Evolutionary conservation across 2,329 filamentous ascomycete genomes (phyloP), one percentile per base, ranked within the genome.

Genomic region (Fonsecaea monophora): DNA sequence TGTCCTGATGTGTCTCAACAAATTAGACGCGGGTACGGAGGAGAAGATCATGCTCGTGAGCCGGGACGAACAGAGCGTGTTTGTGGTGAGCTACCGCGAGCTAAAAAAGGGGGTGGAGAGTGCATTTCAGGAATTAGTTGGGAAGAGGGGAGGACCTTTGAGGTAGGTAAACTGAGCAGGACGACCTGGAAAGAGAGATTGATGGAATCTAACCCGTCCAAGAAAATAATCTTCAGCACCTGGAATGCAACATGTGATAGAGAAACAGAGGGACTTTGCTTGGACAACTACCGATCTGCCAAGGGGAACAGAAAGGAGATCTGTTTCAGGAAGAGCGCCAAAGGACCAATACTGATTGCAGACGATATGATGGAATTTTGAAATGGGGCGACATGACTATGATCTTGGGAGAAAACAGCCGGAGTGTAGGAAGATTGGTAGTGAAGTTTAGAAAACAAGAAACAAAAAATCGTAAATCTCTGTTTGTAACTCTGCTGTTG

Each of bases 71-170:
- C 91, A 97, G 78, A 95, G 89, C 62, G 89, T 91, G 70, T 91
- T 98, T 75, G 85, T 97, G 63, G 89, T 97, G 67, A 94, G 88
- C 71, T 99, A 96, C 78, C 92, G 92, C 77, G 95, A 98, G 78
- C 79, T 99, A 68, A 96, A 89, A 80, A 82, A 87, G 65, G 86
- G 82, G 3, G 76, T 89, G 38, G 87, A 89, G 72, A 82, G 82
- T 38, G 85, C 86, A 9, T 90, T 88, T 76, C 82, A 84, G 74
- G 87, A 89, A 62, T 76, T 89, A 64, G 71, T 83, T 3, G 45
- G 45, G 10, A 32, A 67, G 73, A 18, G 74, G 78, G 69, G 58
- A 48, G 69, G 59, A 1, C 65, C 63, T 35, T 50, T 61, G 42
- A 53, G 59, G 38, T 61, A 61, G 59, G 34, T 21, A 21, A 25